Base-by-base conservation (phyloP, 2,329 filamentous ascomycete species). In the Trichoderma simmonsii region DNA sequence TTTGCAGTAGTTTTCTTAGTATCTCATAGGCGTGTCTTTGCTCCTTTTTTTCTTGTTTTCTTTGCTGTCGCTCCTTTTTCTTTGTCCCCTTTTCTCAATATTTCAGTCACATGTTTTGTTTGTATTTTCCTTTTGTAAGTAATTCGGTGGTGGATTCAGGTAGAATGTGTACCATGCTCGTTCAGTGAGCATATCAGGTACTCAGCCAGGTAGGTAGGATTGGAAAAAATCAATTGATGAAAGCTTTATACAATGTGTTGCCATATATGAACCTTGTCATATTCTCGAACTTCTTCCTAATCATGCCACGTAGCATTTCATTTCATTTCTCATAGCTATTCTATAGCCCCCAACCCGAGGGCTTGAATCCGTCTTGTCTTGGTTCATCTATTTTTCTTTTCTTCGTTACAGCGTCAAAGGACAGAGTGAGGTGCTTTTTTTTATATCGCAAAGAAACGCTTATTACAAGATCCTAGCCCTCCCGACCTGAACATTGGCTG, bases 1-100 rank as follows among this genome's bases (percentile, higher is more conserved):
- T 64, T 70, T 34, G 59, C 68, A 64, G 51, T 70, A 71, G 70
- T 71, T 71, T 62, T 54, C 48, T 54, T 67, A 71, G 70, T 71
- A 71, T 67, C 39, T 67, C 56, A 66, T 68, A 54, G 59, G 71
- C 71, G 71, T 67, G 59, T 70, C 71, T 64, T 59, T 71, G 39
- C 63, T 61, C 65, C 54, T 39, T 71, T 56, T 28, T 34, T 56
- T 18, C 7, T 32, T 30, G 6, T 30, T 30, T 56, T 12, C 18
- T 32, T n/a, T 32, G 8, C 18, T 59, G 18, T n/a, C 21, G 12
- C 12, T 18, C 18, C 24, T 54, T 54, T 64, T 5, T 43, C n/a
- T 30, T n/a, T 57, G 7, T 28, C 7, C 3, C 9, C 30, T 1
- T 7, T 36, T 51, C 1, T n/a, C 12, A 15, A 30, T 48, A 28